Base-by-base conservation (phyloP, 164 flowering plant genomes). In the Taxillus chinensis region DNA sequence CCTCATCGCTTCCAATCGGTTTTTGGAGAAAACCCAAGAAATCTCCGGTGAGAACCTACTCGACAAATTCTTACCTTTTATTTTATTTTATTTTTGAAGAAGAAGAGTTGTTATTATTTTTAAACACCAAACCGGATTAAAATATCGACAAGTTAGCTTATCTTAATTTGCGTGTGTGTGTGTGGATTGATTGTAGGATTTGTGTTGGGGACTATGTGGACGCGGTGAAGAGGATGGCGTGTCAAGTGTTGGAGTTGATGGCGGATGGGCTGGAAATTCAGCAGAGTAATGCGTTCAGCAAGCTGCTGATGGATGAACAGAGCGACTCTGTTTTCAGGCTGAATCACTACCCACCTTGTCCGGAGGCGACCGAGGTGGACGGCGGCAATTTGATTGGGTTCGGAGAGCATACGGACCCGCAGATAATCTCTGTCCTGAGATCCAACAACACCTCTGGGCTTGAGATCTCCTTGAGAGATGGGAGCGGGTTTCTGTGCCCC, bases 361-460 rank as follows among this genome's bases (percentile, higher is more conserved):
- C 74, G 12, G 70, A 65, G 59, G 66, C 50, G 56, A 54, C 60
- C 11, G 72, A 64, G 43, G 9, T 41, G 17, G 65, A 63, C 54
- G 74, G 66, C 15, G 52, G 60, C 59, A 71, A 70, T 50, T 27
- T 67, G 67, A 67, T 74, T 51, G 81, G 81, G 6, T 78, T 78
- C 48, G 81, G 81, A 12, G 81, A 74, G 62, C 81, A 78, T 67
- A 78, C 81, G 2, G 81, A 78, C 69, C 81, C 81, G 38, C 81
- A 78, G 55, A 74, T 78, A 48, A 75, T 78, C 13, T 78, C 78
- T 12, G 73, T 78, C 10, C 55, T 78, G 38, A 70, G 74, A 57
- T 78, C 81, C 27, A 78, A 78, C 67, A 73, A 72, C 65, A 68
- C 76, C 5, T 72, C 78, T 38, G 80, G 80, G 10, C 74, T 74